phyloP scores from a whole-genome alignment of 257 asterid genomes.

The Rauvolfia tetraphylla region DNA sequence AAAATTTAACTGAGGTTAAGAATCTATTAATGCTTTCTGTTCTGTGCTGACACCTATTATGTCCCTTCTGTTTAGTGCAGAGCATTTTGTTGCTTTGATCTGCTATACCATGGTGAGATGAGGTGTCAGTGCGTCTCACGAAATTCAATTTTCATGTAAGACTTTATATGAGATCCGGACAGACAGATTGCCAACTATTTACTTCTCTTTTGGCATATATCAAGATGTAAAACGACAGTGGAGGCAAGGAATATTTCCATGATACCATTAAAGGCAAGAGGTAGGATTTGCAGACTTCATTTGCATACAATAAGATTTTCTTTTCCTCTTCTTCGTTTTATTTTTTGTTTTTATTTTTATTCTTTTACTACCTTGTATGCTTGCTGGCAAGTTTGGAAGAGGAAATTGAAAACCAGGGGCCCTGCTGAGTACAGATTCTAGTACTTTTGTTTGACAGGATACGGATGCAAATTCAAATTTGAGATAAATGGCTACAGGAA shows the following conservation, averaged over 20 bases:
- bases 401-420: background rate
- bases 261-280: background rate
- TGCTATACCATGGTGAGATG: background rate
- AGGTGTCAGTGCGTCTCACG: background rate
- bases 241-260: background rate
- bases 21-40: background rate
- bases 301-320: background rate
- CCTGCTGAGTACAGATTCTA: background rate
- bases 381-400: background rate
- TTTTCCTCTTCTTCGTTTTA: background rate
- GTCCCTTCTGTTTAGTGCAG: background rate
- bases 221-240: too few relatives aligned
- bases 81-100: background rate
- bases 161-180: background rate
- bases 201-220: background rate
- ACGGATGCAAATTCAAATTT: background rate
- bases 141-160: background rate
- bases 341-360: background rate
- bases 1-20: background rate
- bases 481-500: background rate
- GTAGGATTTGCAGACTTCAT: slow-evolving; percentile 1
- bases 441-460: background rate
- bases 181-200: background rate
- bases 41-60: background rate
- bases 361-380: background rate